These are phyloP conservation scores for Prunus armeniaca DNA, from an alignment of 306 rosid genomes.

Conservation along the genomic window DNA sequence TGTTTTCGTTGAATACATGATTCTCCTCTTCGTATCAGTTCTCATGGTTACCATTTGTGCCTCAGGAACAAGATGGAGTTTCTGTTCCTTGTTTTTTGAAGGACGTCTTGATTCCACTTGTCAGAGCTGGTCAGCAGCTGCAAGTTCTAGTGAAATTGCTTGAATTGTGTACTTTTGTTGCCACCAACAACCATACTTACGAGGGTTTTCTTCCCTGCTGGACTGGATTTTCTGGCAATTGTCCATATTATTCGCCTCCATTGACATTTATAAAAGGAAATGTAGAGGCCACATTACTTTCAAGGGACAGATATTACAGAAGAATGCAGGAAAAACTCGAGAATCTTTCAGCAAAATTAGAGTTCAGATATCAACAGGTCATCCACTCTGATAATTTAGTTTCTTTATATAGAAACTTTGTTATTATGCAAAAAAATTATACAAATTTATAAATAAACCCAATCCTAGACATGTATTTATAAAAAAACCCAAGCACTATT, in stretches of 20 bases:
- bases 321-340: slow-evolving; percentile 67
- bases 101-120: slow-evolving; percentile 67
- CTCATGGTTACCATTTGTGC: slow-evolving; percentile 36
- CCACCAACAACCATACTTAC: slow-evolving; percentile 44
- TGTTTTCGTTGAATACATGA: slow-evolving; percentile 20
- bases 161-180: slow-evolving; percentile 66
- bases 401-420: background rate
- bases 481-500: too few species aligned
- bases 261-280: slow-evolving; percentile 57
- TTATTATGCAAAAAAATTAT: background rate
- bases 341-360: slow-evolving; percentile 45
- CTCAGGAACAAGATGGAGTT: slow-evolving; percentile 78
- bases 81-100: slow-evolving; percentile 74
- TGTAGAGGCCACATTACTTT: slow-evolving; percentile 55
- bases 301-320: slow-evolving; percentile 66
- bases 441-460: too few species aligned
- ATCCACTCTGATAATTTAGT: slow-evolving; percentile 17
- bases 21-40: slow-evolving; percentile 27
- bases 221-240: slow-evolving; percentile 63
- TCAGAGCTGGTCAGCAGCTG: slow-evolving; percentile 96
- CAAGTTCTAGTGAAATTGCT: slow-evolving; percentile 84
- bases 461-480: too few species aligned
- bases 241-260: slow-evolving; percentile 50
- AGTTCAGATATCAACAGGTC: slow-evolving; percentile 77
- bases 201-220: slow-evolving; percentile 86